Conservation (phyloP, 495 filamentous ascomycete genomes). For the Penicillium pulvis region DNA sequence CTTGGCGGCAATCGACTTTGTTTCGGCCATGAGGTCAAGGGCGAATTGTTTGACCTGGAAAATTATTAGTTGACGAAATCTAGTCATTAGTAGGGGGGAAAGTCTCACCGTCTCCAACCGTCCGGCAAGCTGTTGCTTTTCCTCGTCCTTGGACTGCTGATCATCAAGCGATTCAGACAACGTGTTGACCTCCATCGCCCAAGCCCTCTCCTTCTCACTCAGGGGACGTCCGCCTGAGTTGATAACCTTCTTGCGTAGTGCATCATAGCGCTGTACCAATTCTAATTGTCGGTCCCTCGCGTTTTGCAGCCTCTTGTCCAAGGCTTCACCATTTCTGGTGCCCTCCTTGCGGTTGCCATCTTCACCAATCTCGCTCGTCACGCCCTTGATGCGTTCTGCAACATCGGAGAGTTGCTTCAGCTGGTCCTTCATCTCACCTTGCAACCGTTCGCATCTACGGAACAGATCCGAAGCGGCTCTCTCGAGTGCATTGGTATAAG, state of each 20-base stretch:
- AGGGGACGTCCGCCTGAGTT: conserved; percentile 62
- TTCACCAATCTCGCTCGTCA: conserved; percentile 63
- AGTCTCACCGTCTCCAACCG: conserved; percentile 43
- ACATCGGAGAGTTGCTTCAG: conserved; percentile 68
- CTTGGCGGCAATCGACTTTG: conserved; percentile 40
- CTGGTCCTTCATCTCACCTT: conserved; percentile 71
- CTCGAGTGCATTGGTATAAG: conserved; percentile 72
- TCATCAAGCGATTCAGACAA: conserved; percentile 42
- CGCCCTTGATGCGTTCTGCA: conserved; percentile 62
- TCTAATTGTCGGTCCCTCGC: conserved; percentile 60
- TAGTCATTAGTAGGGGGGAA: background rate
- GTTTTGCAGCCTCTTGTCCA: conserved; percentile 61
- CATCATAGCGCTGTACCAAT: conserved; percentile 64
- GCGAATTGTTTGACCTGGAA: conserved; percentile 49
- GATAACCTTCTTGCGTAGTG: conserved; percentile 60
- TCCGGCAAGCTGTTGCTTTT: conserved; percentile 31
- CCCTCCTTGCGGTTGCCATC: conserved; percentile 43
- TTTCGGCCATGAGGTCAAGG: conserved; percentile 54
- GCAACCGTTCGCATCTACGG: conserved; percentile 71
- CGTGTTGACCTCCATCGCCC: conserved; percentile 62
- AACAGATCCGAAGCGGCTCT: conserved; percentile 81
- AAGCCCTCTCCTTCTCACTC: conserved; percentile 72
- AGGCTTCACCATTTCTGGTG: conserved; percentile 47
- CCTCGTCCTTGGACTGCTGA: conserved; percentile 22
- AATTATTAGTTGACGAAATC: conserved; percentile 28